Base-by-base conservation (phyloP, 2,329 filamentous ascomycete genomes). In the Calonectria multiphialidica region DNA sequence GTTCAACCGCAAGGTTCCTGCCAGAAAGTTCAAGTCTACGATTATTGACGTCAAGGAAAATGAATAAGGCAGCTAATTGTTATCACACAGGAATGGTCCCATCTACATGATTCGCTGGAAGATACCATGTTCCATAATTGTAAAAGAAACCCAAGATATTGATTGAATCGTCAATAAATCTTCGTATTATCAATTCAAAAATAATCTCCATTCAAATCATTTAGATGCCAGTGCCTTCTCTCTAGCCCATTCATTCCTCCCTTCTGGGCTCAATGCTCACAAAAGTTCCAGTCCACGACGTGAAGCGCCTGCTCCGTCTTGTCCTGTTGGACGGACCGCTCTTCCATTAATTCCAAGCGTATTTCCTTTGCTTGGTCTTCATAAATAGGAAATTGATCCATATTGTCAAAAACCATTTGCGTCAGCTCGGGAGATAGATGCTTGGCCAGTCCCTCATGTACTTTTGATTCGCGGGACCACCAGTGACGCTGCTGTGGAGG, bases 31-130 rank as follows among this genome's bases (percentile, higher is more conserved):
- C 86, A 88, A 86, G 82, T 80, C 88, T 81, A 90, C 89, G 0
- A 82, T 83, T 2, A 78, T 93, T 79, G 88, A 92, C 78, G 82
- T 91, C 68, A 81, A 88, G 21, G 91, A 91, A 76, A 90, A 93
- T 81, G 88, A 92, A 85, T 93, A 92, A 64, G 42, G 21, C 3
- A 45, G 8, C 9, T 45, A 21, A 35, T 53, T 42, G n/a, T n/a
- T n/a, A n/a, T n/a, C n/a, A n/a, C n/a, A n/a, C n/a, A n/a, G n/a
- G n/a, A n/a, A n/a, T n/a, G n/a, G n/a, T n/a, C n/a, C n/a, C n/a
- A n/a, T n/a, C n/a, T n/a, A n/a, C n/a, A n/a, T n/a, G n/a, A n/a
- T n/a, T n/a, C n/a, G n/a, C n/a, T n/a, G n/a, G n/a, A n/a, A n/a
- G n/a, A n/a, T n/a, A n/a, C n/a, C n/a, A n/a, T n/a, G n/a, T n/a